These are phyloP conservation scores for Kodamaea alishanica DNA, from an alignment of 1,139 yeast species.

Conservation along the genomic window DNA sequence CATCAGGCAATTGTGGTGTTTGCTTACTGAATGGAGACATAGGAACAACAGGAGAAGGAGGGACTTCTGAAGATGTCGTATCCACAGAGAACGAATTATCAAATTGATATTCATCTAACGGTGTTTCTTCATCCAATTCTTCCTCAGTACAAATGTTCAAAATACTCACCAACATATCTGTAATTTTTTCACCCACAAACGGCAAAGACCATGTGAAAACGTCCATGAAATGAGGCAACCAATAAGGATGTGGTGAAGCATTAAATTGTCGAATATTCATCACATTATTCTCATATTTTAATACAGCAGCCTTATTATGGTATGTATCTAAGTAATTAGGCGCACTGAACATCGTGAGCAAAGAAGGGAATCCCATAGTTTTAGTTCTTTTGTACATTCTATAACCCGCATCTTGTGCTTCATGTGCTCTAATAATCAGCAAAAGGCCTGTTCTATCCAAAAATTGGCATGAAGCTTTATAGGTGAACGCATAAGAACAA, in stretches of 20 bases:
- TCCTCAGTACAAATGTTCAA: conserved; percentile 94
- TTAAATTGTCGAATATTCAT: conserved; percentile 96
- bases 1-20: conserved; percentile 8
- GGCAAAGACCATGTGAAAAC: conserved; percentile 98
- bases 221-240: conserved; percentile 97
- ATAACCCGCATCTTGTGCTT: conserved; percentile 97
- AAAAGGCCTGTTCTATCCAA: conserved; percentile 75
- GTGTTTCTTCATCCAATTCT: conserved; percentile 77
- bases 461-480: conserved; percentile 78
- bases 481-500: conserved; percentile 88
- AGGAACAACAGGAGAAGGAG: conserved; percentile 3
- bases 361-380: conserved; percentile 87
- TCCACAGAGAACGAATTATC: conserved; percentile 1
- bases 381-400: conserved; percentile 87
- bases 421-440: conserved; percentile 90
- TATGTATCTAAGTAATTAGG: conserved; percentile 93
- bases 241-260: conserved; percentile 91
- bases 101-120: conserved; percentile 23
- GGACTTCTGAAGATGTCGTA: conserved; percentile 5
- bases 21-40: neutral
- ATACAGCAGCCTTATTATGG: conserved; percentile 93
- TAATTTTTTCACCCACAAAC: conserved; percentile 94
- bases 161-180: conserved; percentile 89
- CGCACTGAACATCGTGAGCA: conserved; percentile 90
- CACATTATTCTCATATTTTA: conserved; percentile 85